phyloP scores from a whole-genome alignment of 2,329 filamentous ascomycete species.

The Colletotrichum navitas region DNA sequence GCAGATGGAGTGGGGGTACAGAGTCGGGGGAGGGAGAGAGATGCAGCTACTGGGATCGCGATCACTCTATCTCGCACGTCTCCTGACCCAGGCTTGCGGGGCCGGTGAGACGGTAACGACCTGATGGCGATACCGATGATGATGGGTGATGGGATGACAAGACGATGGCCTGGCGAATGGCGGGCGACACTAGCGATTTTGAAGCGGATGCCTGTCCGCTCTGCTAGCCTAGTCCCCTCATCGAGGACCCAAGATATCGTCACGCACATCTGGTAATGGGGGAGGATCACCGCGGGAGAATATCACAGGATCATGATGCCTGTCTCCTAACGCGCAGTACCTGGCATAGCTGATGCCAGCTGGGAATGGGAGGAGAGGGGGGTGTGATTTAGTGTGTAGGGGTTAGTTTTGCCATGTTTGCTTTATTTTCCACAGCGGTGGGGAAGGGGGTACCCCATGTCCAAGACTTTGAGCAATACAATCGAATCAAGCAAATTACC shows the following conservation, averaged over 20 bases:
- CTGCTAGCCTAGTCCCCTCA: neutral
- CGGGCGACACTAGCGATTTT: neutral
- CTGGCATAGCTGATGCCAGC: neutral
- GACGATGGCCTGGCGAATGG: neutral
- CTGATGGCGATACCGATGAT: neutral
- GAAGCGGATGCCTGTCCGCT: conserved; percentile 1
- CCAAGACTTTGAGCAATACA: neutral
- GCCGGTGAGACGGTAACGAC: neutral
- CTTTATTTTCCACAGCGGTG: neutral
- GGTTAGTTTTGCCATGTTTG: conserved; percentile 10
- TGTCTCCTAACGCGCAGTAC: neutral
- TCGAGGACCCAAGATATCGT: conserved; percentile 1
- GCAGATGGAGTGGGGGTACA: neutral
- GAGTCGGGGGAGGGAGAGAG: neutral
- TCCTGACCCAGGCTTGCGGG: neutral
- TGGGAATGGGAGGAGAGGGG: no score
- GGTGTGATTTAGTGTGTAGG: neutral
- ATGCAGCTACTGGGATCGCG: neutral
- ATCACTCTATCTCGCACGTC: neutral
- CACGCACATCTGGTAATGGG: conserved; percentile 13
- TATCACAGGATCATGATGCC: conserved; percentile 3
- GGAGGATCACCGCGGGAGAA: conserved; percentile 20
- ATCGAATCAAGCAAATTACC: neutral
- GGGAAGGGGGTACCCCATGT: no score
- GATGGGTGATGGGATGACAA: neutral